phyloP scores from a whole-genome alignment of 2,329 filamentous ascomycete species.

The Cladorrhinum sp. region DNA sequence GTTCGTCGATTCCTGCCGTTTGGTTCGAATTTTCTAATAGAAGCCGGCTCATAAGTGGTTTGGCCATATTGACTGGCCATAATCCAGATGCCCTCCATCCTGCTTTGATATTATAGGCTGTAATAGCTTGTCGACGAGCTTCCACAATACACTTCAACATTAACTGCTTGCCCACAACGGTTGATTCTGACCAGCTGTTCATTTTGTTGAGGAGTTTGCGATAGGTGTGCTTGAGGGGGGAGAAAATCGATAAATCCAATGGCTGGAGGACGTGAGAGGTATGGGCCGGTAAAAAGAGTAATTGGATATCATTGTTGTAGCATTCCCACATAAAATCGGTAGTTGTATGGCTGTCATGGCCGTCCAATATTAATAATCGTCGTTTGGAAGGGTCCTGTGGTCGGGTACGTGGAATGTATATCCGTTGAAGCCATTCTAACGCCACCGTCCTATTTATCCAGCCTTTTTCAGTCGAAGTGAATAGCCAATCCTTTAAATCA shows the following conservation, averaged over 20 bases:
- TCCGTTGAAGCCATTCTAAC: no score
- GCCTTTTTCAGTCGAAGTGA: no score
- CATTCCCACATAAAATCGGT: no score
- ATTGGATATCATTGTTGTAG: no score
- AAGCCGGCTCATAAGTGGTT: background rate
- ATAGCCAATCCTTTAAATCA: background rate
- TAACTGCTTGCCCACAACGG: background rate
- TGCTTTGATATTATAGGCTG: slow-evolving; percentile 2
- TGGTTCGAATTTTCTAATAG: background rate
- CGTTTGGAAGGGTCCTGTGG: no score
- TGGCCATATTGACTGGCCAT: slow-evolving; percentile 3
- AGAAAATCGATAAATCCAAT: no score
- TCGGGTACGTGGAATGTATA: no score
- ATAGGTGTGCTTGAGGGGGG: no score
- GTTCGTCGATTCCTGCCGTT: no score
- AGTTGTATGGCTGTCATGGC: no score
- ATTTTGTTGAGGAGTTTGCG: background rate
- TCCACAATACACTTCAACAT: slow-evolving; percentile 5
- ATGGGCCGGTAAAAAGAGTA: background rate
- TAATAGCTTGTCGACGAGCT: background rate
- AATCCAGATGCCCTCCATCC: slow-evolving; percentile 8
- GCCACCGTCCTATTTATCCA: no score
- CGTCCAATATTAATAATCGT: no score
- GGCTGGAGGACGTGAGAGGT: background rate
- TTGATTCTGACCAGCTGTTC: slow-evolving; percentile 1